Evolutionary conservation across 75 land plant species (phyloP).

Genomic region (Azolla pinnata): DNA sequence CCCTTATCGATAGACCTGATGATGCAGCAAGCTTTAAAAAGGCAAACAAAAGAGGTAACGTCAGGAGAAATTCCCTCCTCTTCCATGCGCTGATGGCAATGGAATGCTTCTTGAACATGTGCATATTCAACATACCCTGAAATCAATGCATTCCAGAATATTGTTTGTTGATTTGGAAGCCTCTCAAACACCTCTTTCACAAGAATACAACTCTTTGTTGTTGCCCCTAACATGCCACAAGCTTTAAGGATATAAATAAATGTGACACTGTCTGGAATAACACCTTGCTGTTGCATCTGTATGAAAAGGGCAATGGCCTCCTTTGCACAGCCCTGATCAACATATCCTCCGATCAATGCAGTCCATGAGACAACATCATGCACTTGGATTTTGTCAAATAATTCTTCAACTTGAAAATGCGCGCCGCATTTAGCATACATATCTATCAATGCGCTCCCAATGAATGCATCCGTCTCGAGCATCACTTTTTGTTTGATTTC

Average conservation of each 20-base stretch:
- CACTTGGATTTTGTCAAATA: neutral
- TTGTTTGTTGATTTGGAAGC: too few relatives aligned
- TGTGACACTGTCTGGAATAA: conserved; percentile 26
- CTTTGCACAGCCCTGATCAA: conserved; percentile 3
- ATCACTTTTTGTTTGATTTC: neutral
- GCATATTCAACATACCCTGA: too few relatives aligned
- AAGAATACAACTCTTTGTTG: too few relatives aligned
- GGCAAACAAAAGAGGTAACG: too few relatives aligned
- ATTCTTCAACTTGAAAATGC: neutral
- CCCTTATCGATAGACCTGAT: too few relatives aligned
- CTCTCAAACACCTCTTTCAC: too few relatives aligned
- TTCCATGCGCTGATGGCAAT: too few relatives aligned
- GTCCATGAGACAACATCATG: conserved; percentile 7
- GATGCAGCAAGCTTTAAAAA: too few relatives aligned
- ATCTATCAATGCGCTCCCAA: conserved; percentile 8
- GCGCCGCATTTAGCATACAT: conserved; percentile 8
- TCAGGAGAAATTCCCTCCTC: too few relatives aligned
- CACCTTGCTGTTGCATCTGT: conserved; percentile 9
- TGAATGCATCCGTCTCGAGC: neutral
- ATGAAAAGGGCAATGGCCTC: conserved; percentile 5
- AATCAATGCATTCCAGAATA: too few relatives aligned
- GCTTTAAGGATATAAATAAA: conserved; percentile 23
- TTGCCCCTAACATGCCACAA: conserved; percentile 1
- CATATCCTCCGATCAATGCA: conserved; percentile 10
- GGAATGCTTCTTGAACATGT: too few relatives aligned